Base-by-base conservation (phyloP, 495 filamentous ascomycete species). In the Penicillium cinerascens region DNA sequence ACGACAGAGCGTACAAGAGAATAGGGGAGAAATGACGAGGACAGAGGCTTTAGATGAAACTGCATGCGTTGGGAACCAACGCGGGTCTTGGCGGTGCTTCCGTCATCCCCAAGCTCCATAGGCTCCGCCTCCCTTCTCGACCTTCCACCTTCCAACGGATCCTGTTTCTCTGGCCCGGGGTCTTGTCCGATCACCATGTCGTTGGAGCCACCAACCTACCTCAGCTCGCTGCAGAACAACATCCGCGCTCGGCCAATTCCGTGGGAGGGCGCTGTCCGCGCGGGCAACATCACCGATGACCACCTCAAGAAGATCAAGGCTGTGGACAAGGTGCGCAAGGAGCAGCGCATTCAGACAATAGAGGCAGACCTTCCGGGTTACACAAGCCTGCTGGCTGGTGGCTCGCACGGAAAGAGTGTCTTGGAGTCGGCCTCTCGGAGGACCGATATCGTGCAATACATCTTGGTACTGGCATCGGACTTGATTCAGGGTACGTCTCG, bases 291-390 rank as follows among this genome's bases (percentile, higher is more conserved):
- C 73, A 95, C 91, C 44, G 93, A 97, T 56, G 85, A 87, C 47
- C 91, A 99, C 66, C 80, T 97, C 60, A 91, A 87, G 76, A 92
- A 89, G 78, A 97, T 99, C 76, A 92, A 93, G 72, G 89, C 93
- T 44, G 89, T 97, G 59, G 95, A 97, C 70, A 98, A 97, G 74
- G 91, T 93, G 56, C 87, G 90, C 59, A 91, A 88, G 63, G 88
- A 91, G 46, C 89, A 93, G 66, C 83, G 92, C 63, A 83, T 83
- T 61, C 81, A 91, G 59, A 86, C 84, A 26, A 82, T 97, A 52
- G 89, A 95, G 65, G 70, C 72, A 21, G 89, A 97, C 68, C 71
- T 91, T 7, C 74, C 84, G 43, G 88, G 83, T 29, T 99, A 96
- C 72, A 78, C 81, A 45, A 74, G 75, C 39, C 78, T 97, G 55